phyloP scores from a whole-genome alignment of 2,329 filamentous ascomycete species.

The Colletotrichum sp. region DNA sequence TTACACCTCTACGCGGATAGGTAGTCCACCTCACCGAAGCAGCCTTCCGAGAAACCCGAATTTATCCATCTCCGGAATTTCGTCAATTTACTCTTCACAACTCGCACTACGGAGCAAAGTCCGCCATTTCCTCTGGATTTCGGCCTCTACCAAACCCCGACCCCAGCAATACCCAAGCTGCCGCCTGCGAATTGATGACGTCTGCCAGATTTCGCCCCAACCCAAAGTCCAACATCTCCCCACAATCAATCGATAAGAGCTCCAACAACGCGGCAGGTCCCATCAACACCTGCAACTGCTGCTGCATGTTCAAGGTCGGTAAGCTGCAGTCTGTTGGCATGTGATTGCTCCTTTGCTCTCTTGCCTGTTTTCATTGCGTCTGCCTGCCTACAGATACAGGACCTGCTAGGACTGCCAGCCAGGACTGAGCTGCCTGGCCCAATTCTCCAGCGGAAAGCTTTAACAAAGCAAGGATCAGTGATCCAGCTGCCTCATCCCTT shows the following conservation, averaged over 20 bases:
- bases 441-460: background rate
- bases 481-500: background rate
- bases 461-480: constrained; percentile 12
- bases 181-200: constrained; percentile 3
- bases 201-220: background rate
- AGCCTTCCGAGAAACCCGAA: background rate
- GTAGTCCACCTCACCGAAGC: background rate
- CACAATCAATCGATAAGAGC: constrained; percentile 17
- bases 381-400: background rate
- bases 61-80: background rate
- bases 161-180: background rate
- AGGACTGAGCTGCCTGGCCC: background rate
- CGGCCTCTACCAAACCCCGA: background rate
- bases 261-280: background rate
- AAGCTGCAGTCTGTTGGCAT: background rate
- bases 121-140: background rate
- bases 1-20: background rate
- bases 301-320: constrained; percentile 6
- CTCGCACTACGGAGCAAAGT: background rate
- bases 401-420: background rate
- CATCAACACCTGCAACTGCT: background rate
- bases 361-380: background rate
- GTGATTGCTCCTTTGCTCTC: background rate
- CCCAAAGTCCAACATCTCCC: background rate
- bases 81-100: background rate